These are phyloP conservation scores for Populus hybrid DNA, from an alignment of 441 rosid species.

Conservation along the genomic window DNA sequence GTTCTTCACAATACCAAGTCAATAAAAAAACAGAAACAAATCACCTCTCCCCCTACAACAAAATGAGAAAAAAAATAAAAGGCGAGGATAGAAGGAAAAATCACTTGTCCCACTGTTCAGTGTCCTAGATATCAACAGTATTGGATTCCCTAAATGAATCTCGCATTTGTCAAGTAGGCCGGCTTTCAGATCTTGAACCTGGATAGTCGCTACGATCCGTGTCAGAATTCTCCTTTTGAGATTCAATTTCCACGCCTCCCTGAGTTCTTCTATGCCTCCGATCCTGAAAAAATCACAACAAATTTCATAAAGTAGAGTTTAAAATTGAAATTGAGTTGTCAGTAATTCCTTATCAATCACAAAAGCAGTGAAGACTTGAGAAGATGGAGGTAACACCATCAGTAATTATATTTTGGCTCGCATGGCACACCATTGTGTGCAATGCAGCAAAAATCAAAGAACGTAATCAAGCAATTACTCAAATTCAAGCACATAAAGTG, in stretches of 20 bases:
- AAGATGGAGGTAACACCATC: neutral
- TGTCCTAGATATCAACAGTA: conserved; percentile 39
- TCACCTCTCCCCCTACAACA: conserved; percentile 32
- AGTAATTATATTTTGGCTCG: neutral
- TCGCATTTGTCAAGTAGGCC: conserved; percentile 18
- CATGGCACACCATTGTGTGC: neutral
- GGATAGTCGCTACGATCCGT: conserved; percentile 63
- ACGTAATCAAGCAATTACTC: neutral
- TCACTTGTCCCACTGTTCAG: conserved; percentile 16
- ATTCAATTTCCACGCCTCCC: conserved; percentile 65
- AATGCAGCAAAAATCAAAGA: neutral
- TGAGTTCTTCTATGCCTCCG: conserved; percentile 61
- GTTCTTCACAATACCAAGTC: conserved; percentile 29
- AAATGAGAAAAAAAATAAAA: neutral
- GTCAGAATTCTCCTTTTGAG: conserved; percentile 69
- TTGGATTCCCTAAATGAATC: conserved; percentile 1
- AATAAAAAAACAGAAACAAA: conserved; percentile 29
- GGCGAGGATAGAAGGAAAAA: conserved; percentile 5
- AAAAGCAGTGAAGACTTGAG: neutral
- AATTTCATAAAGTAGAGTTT: neutral
- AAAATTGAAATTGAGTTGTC: neutral
- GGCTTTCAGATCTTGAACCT: conserved; percentile 66
- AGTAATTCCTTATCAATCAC: neutral
- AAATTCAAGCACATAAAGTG: neutral
- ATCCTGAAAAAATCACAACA: conserved; percentile 43